These are phyloP conservation scores for Sanghuangporus weigelae DNA, from an alignment of 1,284 basidiomycete genomes.

Conservation along the genomic window DNA sequence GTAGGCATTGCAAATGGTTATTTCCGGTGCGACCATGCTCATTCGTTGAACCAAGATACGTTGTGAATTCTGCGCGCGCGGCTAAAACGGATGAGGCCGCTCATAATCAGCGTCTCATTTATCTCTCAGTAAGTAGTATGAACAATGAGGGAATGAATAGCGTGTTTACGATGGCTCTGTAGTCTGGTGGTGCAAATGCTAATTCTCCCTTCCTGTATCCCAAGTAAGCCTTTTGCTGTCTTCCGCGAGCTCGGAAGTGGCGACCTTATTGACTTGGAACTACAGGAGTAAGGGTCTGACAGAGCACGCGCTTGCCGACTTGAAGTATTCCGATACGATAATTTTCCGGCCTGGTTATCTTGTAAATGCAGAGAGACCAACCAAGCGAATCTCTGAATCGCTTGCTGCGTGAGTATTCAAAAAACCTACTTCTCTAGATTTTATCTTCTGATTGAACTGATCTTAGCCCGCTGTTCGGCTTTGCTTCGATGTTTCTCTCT, in stretches of 20 bases:
- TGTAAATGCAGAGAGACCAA: conserved; percentile 18
- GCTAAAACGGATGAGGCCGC: conserved; percentile 23
- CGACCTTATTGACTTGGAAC: neutral
- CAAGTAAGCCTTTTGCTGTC: conserved; percentile 16
- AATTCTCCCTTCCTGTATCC: conserved; percentile 25
- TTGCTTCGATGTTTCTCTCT: conserved; percentile 8
- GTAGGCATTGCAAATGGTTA: conserved; percentile 12
- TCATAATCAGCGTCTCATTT: conserved; percentile 29
- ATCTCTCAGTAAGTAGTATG: conserved; percentile 27
- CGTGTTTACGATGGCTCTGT: neutral
- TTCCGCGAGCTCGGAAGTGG: neutral
- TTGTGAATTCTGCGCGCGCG: conserved; percentile 31
- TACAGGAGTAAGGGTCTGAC: conserved; percentile 34
- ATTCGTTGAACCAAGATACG: conserved; percentile 26
- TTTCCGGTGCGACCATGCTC: neutral
- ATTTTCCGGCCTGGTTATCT: conserved; percentile 34
- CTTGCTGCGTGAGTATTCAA: conserved; percentile 20
- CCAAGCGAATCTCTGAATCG: conserved; percentile 22
- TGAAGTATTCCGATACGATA: conserved; percentile 32
- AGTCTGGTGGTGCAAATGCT: conserved; percentile 25
- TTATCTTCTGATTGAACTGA: neutral
- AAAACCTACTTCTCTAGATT: neutral
- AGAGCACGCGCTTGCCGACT: conserved; percentile 32
- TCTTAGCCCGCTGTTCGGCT: conserved; percentile 2
- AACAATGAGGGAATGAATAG: neutral